Percentiles rank a stretch among this genome's conserved stretches.
Evolutionary conservation across 176 grass and related monocot species (phyloP).

Genomic region (Poa annua): DNA sequence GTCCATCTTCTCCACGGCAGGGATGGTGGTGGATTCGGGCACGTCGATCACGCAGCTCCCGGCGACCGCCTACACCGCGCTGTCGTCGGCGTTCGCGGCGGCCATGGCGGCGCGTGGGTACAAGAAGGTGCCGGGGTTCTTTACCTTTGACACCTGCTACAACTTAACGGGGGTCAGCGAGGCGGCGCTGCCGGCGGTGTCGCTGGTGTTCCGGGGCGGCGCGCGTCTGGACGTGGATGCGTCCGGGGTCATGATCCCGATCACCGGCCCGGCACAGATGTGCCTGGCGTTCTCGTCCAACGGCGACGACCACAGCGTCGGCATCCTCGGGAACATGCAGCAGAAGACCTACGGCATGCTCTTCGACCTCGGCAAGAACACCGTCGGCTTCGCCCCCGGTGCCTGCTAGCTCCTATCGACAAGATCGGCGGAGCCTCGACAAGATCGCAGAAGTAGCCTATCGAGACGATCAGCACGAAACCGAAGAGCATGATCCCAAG

Average conservation of each 20-base stretch:
- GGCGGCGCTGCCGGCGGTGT: constrained; percentile 45
- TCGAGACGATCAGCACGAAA: too few relatives aligned
- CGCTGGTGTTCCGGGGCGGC: constrained; percentile 55
- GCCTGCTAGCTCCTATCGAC: constrained; percentile 40
- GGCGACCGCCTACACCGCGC: constrained; percentile 53
- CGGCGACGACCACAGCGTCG: constrained; percentile 21
- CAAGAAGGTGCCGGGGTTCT: constrained; percentile 39
- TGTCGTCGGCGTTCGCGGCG: constrained; percentile 51
- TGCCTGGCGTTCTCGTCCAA: constrained; percentile 76
- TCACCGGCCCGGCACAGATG: constrained; percentile 33
- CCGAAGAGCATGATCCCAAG: too few relatives aligned
- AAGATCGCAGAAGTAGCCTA: too few relatives aligned
- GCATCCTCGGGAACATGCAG: constrained; percentile 77
- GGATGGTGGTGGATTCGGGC: constrained; percentile 77
- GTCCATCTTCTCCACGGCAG: constrained; percentile 50
- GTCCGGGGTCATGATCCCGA: constrained; percentile 57
- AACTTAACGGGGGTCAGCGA: constrained; percentile 42
- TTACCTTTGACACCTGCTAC: constrained; percentile 67
- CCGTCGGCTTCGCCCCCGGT: constrained; percentile 58
- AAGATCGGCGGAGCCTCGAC: too few relatives aligned
- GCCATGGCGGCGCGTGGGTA: constrained; percentile 49
- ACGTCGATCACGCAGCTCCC: constrained; percentile 82
- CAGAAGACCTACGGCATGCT: constrained; percentile 67
- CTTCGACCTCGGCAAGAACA: constrained; percentile 58
- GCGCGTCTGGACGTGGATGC: constrained; percentile 45